Evolutionary conservation across 768 basidiomycete genomes (phyloP).

Genomic region (Mycena galopus): DNA sequence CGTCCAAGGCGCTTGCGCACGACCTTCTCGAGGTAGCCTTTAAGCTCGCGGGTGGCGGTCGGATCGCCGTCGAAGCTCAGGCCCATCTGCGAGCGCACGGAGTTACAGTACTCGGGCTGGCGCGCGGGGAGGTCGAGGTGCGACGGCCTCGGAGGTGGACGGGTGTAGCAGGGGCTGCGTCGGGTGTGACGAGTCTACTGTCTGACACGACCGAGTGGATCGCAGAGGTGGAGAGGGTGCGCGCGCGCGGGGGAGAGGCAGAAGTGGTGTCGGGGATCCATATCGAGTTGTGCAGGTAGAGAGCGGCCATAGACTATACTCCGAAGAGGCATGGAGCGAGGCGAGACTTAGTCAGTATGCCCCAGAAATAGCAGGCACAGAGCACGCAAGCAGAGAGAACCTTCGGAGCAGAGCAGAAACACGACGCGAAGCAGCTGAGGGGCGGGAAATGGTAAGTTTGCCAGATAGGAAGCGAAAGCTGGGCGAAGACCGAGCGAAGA

Average conservation of each 20-base stretch:
- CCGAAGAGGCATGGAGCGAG: too few relatives aligned
- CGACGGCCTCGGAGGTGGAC: conserved; percentile 43
- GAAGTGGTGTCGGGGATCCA: conserved; percentile 59
- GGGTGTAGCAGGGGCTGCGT: conserved; percentile 58
- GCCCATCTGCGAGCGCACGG: conserved; percentile 43
- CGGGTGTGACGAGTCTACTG: conserved; percentile 47
- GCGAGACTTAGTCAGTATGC: too few relatives aligned
- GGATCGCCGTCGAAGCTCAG: conserved; percentile 46
- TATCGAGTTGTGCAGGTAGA: conserved; percentile 69
- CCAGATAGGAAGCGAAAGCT: too few relatives aligned
- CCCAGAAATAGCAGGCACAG: too few relatives aligned
- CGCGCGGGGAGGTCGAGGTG: conserved; percentile 50
- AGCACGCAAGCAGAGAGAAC: too few relatives aligned
- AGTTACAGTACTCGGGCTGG: conserved; percentile 46
- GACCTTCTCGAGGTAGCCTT: conserved; percentile 40
- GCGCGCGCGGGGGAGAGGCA: conserved; percentile 44
- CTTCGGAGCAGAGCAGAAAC: too few relatives aligned
- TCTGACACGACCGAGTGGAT: too few relatives aligned
- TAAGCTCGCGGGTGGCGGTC: conserved; percentile 45
- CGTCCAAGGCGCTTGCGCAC: conserved; percentile 45
- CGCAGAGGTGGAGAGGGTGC: conserved; percentile 53
- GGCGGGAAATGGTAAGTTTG: too few relatives aligned
- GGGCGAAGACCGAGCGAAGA: conserved; percentile 39
- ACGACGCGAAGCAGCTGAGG: too few relatives aligned
- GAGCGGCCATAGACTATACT: conserved; percentile 67